phyloP scores from a whole-genome alignment of 2,329 filamentous ascomycete species.

The Beauveria bassiana region DNA sequence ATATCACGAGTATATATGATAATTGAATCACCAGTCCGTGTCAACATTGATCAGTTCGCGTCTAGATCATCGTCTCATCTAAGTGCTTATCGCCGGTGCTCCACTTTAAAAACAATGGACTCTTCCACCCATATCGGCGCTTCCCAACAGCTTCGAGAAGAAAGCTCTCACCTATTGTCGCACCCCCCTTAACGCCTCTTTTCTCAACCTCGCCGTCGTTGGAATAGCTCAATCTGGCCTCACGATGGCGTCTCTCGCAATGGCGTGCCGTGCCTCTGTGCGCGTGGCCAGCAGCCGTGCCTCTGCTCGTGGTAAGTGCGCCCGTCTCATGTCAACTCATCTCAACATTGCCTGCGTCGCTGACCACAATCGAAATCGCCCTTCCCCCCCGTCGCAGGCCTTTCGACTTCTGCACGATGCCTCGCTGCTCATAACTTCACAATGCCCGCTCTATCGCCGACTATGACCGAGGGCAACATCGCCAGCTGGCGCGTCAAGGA shows the following conservation, averaged over 20 bases:
- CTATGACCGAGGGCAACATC: constrained; percentile 92
- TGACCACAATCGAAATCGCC: background rate
- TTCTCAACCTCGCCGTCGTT: constrained; percentile 15
- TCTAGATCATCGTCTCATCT: background rate
- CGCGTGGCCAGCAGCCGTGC: constrained; percentile 45
- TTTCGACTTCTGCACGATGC: constrained; percentile 53
- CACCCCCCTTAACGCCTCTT: constrained; percentile 10
- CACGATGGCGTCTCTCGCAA: constrained; percentile 58
- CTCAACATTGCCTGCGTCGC: constrained; percentile 4
- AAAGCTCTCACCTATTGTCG: constrained; percentile 21
- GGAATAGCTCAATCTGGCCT: constrained; percentile 19
- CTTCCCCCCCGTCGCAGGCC: constrained; percentile 37
- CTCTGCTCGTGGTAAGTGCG: constrained; percentile 47
- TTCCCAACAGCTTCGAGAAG: constrained; percentile 26
- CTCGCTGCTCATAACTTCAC: constrained; percentile 78
- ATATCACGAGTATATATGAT: background rate
- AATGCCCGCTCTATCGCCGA: constrained; percentile 86
- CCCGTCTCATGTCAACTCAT: background rate
- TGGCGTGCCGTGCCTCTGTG: constrained; percentile 56
- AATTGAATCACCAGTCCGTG: too few relatives aligned
- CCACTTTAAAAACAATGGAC: constrained; percentile 25
- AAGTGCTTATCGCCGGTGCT: constrained; percentile 10
- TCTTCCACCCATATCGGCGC: constrained; percentile 21
- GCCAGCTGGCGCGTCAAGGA: constrained; percentile 80
- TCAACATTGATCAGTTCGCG: background rate